phyloP scores from a whole-genome alignment of 2,329 filamentous ascomycete genomes.

The Paracoccidioides lutzii region DNA sequence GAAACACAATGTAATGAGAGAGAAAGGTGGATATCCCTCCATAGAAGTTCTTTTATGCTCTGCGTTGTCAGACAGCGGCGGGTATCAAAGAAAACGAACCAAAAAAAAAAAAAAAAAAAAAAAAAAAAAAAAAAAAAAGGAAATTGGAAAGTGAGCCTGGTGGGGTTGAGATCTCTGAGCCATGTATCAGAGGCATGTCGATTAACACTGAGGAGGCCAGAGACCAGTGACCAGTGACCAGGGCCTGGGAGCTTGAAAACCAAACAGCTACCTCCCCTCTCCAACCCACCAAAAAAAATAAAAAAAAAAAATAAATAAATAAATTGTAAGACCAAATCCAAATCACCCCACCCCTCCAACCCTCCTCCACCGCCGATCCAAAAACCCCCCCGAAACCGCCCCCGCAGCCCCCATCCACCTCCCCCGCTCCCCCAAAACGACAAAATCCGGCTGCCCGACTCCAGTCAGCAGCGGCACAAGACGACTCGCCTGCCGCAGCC shows the following conservation, averaged over 20 bases:
- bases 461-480: conserved; percentile 45
- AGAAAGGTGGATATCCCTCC: too few relatives aligned
- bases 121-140: not conserved
- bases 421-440: conserved; percentile 36
- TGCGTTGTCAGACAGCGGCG: not conserved
- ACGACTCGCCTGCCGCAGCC: conserved; percentile 38
- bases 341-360: conserved; percentile 33
- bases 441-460: conserved; percentile 45
- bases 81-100: not conserved
- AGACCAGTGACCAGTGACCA: too few relatives aligned
- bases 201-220: too few relatives aligned
- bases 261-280: too few relatives aligned
- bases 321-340: not conserved
- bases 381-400: conserved; percentile 42
- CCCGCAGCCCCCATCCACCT: conserved; percentile 41
- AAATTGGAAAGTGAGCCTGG: too few relatives aligned
- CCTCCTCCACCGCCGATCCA: conserved; percentile 42
- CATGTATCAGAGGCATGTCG: too few relatives aligned
- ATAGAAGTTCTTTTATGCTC: not conserved
- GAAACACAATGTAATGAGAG: too few relatives aligned
- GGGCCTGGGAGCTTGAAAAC: too few relatives aligned
- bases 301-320: not conserved
- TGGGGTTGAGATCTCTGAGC: too few relatives aligned
- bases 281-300: not conserved
- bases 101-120: not conserved